phyloP scores from a whole-genome alignment of 1,139 yeast genomes.

The Yamadazyma atmosphaerica region DNA sequence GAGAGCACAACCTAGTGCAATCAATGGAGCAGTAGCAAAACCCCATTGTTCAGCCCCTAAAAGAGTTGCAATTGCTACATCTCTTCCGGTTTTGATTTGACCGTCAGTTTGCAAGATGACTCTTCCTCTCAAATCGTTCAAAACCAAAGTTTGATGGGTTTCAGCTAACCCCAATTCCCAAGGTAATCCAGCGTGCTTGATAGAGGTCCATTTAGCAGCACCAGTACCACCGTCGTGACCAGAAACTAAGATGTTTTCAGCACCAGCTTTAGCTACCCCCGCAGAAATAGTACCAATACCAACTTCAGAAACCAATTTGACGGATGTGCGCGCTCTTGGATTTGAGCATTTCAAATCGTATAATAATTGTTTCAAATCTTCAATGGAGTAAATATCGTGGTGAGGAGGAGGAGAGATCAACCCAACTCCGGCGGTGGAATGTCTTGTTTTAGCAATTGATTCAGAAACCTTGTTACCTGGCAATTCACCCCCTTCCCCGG shows the following conservation, averaged over 20 bases:
- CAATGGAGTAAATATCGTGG: slow-evolving; percentile 97
- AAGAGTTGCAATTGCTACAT: slow-evolving; percentile 92
- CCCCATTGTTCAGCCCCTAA: slow-evolving; percentile 99
- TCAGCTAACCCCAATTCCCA: slow-evolving; percentile 99
- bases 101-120: slow-evolving; percentile 97
- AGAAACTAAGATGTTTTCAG: slow-evolving; percentile 91
- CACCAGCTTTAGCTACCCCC: slow-evolving; percentile 98
- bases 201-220: slow-evolving; percentile 97
- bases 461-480: slow-evolving; percentile 93
- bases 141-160: slow-evolving; percentile 94
- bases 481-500: slow-evolving; percentile 99
- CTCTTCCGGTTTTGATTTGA: slow-evolving; percentile 94
- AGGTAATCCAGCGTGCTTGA: slow-evolving; percentile 95
- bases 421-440: slow-evolving; percentile 96
- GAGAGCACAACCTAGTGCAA: slow-evolving; percentile 97
- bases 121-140: slow-evolving; percentile 93
- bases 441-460: slow-evolving; percentile 92
- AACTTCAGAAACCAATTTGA: slow-evolving; percentile 93
- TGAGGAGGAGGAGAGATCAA: slow-evolving; percentile 98
- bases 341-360: slow-evolving; percentile 96
- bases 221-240: slow-evolving; percentile 99
- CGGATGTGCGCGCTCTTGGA: slow-evolving; percentile 96
- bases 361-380: slow-evolving; percentile 93
- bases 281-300: slow-evolving; percentile 99
- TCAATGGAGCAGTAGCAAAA: slow-evolving; percentile 94